Conservation (phyloP, 2,329 filamentous ascomycete genomes). For the Sarocladium strictum region DNA sequence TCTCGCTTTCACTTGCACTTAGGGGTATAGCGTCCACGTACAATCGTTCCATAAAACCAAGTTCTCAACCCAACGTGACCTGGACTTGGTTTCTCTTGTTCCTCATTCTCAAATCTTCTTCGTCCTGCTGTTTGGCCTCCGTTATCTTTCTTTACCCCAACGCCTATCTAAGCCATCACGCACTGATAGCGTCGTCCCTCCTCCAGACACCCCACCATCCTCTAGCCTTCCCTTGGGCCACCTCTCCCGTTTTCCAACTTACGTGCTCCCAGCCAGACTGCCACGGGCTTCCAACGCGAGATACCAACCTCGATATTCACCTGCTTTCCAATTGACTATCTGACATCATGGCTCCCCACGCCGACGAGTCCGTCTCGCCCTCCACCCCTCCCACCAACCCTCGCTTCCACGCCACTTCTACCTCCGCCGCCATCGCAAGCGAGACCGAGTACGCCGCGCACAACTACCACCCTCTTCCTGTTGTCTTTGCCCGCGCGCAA, state of each 20-base stretch:
- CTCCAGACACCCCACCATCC: slow-evolving; percentile 2
- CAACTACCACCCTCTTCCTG: slow-evolving; percentile 96
- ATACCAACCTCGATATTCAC: background rate
- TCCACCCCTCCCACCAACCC: slow-evolving; percentile 27
- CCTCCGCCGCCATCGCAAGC: slow-evolving; percentile 68
- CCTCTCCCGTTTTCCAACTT: background rate
- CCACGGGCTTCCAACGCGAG: too few species aligned
- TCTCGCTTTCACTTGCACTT: slow-evolving; percentile 48
- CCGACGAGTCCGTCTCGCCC: slow-evolving; percentile 32
- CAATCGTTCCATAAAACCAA: slow-evolving; percentile 10
- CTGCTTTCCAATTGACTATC: slow-evolving; percentile 10
- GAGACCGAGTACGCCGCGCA: slow-evolving; percentile 88
- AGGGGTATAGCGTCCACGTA: slow-evolving; percentile 43
- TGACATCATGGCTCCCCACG: slow-evolving; percentile 53
- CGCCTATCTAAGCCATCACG: slow-evolving; percentile 1
- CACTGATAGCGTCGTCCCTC: background rate
- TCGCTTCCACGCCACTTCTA: slow-evolving; percentile 70
- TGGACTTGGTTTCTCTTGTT: slow-evolving; percentile 7
- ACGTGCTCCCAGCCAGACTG: too few species aligned
- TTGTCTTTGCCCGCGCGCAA: slow-evolving; percentile 82
- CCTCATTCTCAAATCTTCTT: slow-evolving; percentile 11
- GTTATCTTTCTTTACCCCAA: slow-evolving; percentile 11
- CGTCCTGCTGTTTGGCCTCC: slow-evolving; percentile 9
- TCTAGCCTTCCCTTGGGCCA: background rate
- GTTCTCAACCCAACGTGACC: background rate